A percentile compares a stretch with the other conserved stretches of the same genome.
These are phyloP conservation scores for Nemania sp. DNA, from an alignment of 2,329 filamentous ascomycete species.

Conservation along the genomic window DNA sequence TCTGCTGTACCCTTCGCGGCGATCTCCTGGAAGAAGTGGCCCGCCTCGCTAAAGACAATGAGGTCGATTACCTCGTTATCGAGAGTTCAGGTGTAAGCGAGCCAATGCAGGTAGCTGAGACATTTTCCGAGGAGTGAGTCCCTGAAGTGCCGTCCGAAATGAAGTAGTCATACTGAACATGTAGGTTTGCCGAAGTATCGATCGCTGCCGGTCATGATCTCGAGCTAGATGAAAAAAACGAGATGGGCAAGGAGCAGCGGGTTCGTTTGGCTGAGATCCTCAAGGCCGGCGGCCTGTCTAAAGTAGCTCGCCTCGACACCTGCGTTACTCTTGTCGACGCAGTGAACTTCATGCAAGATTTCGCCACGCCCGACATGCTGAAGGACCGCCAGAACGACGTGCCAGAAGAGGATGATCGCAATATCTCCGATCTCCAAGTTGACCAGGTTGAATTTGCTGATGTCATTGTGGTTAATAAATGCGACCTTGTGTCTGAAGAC, in stretches of 20 bases:
- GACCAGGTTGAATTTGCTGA: conserved; percentile 80
- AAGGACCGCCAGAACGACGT: conserved; percentile 64
- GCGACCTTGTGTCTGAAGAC: conserved; percentile 57
- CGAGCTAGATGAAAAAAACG: conserved; percentile 33
- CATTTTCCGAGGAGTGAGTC: conserved; percentile 45
- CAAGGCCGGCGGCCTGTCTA: conserved; percentile 64
- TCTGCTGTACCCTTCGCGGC: conserved; percentile 74
- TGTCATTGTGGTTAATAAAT: conserved; percentile 72
- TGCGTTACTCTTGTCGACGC: conserved; percentile 74
- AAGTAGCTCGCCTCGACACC: conserved; percentile 68
- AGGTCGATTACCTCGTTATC: conserved; percentile 58
- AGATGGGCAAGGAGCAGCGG: conserved; percentile 30
- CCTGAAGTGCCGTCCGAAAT: conserved; percentile 73
- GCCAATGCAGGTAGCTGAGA: conserved; percentile 28
- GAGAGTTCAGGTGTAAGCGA: conserved; percentile 29
- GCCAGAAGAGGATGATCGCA: conserved; percentile 69
- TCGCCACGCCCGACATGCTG: conserved; percentile 69
- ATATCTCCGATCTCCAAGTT: conserved; percentile 74
- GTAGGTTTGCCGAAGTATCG: conserved; percentile 38
- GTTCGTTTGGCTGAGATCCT: conserved; percentile 33
- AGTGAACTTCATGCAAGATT: conserved; percentile 73
- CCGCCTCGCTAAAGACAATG: conserved; percentile 61
- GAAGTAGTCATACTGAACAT: conserved; percentile 49
- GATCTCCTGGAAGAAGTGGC: conserved; percentile 73
- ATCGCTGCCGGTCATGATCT: conserved; percentile 35